A percentile compares a stretch with the other conserved stretches of the same genome.
phyloP scores from a whole-genome alignment of 2,329 filamentous ascomycete genomes.

The Ceratocystis huliohia region DNA sequence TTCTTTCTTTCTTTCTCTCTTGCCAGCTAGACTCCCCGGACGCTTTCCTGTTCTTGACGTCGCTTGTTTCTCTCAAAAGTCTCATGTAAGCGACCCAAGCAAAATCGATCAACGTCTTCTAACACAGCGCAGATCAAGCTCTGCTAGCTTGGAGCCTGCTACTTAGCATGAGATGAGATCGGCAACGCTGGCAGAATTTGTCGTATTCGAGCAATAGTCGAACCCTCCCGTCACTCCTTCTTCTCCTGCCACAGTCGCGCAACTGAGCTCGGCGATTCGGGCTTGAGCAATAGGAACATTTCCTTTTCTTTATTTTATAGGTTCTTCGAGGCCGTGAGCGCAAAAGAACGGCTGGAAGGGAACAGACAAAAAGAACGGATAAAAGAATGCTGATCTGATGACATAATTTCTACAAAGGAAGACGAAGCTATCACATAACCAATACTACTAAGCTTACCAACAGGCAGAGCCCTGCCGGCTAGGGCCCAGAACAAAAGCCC shows the following conservation, averaged over 20 bases:
- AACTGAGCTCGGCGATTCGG: background rate
- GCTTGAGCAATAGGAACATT: background rate
- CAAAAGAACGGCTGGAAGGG: background rate
- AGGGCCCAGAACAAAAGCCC: background rate
- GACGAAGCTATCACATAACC: background rate
- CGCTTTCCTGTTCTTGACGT: background rate
- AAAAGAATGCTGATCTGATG: background rate
- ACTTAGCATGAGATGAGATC: background rate
- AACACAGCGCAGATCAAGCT: too few relatives aligned
- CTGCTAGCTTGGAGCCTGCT: background rate
- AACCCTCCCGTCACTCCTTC: background rate
- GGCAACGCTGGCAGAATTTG: background rate
- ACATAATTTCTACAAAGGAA: background rate
- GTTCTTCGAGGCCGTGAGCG: background rate
- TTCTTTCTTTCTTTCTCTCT: background rate
- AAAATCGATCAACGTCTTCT: background rate
- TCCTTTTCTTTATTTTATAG: background rate
- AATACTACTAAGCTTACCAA: background rate
- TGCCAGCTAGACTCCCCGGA: background rate
- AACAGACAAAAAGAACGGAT: background rate
- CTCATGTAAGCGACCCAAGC: background rate
- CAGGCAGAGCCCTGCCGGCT: background rate
- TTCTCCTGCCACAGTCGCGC: background rate
- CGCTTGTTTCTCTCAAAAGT: background rate
- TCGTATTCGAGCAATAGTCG: background rate